These are phyloP conservation scores for Artemisia annua DNA, from an alignment of 129 eudicot genomes.

Conservation along the genomic window DNA sequence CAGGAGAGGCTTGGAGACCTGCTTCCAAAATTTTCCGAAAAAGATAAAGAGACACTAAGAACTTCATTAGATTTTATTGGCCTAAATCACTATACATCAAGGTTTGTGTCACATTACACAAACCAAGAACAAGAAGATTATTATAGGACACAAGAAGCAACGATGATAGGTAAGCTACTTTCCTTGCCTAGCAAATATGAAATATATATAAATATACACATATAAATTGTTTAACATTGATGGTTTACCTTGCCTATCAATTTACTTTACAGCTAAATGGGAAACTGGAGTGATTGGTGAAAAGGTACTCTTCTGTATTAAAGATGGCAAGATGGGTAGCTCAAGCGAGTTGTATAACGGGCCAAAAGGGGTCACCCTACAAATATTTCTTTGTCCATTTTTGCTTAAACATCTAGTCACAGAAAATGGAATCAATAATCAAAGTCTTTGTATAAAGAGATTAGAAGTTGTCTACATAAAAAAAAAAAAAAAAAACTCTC, in stretches of 20 bases:
- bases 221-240: not conserved
- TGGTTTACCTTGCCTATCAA: constrained; percentile 2
- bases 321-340: constrained; percentile 1
- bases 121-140: constrained; percentile 37
- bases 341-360: not conserved
- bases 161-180: constrained; percentile 44
- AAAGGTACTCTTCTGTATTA: constrained; percentile 44
- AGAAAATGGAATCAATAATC: too few species aligned
- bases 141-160: constrained; percentile 55
- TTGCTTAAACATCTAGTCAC: too few species aligned
- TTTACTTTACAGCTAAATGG: constrained; percentile 56
- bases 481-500: not conserved
- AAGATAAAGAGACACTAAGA: constrained; percentile 54
- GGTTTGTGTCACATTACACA: constrained; percentile 52
- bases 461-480: too few species aligned
- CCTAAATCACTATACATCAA: constrained; percentile 73
- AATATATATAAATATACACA: not conserved
- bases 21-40: constrained; percentile 59
- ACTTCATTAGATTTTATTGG: constrained; percentile 70
- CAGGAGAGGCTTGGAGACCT: constrained; percentile 60
- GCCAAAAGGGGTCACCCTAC: constrained; percentile 1
- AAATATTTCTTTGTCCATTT: too few species aligned
- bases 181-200: constrained; percentile 2
- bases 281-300: constrained; percentile 65
- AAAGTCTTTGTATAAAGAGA: too few species aligned